These are phyloP conservation scores for Phytophthora kernoviae DNA, from an alignment of 352 stramenopile genomes.

Conservation along the genomic window DNA sequence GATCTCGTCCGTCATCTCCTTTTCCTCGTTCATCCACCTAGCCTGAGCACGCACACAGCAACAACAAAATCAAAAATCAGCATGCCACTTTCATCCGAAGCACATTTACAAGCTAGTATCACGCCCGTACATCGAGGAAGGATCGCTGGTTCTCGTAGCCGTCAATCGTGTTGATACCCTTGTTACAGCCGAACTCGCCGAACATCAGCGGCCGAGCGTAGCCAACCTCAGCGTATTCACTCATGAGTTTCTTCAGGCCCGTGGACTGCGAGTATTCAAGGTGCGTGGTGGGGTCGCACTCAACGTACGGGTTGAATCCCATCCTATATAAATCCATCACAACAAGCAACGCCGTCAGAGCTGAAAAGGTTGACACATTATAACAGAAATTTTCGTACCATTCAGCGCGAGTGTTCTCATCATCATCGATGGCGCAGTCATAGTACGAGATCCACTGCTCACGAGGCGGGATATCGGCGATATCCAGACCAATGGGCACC, in stretches of 20 bases:
- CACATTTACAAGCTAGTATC: neutral
- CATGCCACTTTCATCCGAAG: neutral
- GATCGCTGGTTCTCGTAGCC: conserved; percentile 71
- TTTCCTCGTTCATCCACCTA: conserved; percentile 82
- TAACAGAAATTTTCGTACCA: conserved; percentile 29
- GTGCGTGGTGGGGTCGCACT: conserved; percentile 60
- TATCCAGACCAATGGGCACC: conserved; percentile 69
- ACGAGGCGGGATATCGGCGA: conserved; percentile 60
- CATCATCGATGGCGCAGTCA: conserved; percentile 54
- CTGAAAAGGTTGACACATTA: neutral
- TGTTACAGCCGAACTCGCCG: conserved; percentile 79
- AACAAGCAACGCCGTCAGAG: neutral
- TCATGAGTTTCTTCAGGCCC: conserved; percentile 67
- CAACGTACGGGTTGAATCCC: conserved; percentile 66
- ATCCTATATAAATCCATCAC: conserved; percentile 18
- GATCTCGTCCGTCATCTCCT: conserved; percentile 66
- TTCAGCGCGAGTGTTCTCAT: conserved; percentile 59
- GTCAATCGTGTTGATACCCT: conserved; percentile 64
- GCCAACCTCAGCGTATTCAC: conserved; percentile 47
- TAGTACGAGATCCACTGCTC: conserved; percentile 65
- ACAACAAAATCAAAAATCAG: conserved; percentile 4
- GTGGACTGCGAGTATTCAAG: conserved; percentile 56
- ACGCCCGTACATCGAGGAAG: conserved; percentile 50
- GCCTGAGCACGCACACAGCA: conserved; percentile 20
- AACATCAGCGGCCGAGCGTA: conserved; percentile 76